Evolutionary conservation across 805 yeast species (phyloP), one percentile per base, ranked within the genome.

Genomic region (Cyberlindnera euphorbiae): DNA sequence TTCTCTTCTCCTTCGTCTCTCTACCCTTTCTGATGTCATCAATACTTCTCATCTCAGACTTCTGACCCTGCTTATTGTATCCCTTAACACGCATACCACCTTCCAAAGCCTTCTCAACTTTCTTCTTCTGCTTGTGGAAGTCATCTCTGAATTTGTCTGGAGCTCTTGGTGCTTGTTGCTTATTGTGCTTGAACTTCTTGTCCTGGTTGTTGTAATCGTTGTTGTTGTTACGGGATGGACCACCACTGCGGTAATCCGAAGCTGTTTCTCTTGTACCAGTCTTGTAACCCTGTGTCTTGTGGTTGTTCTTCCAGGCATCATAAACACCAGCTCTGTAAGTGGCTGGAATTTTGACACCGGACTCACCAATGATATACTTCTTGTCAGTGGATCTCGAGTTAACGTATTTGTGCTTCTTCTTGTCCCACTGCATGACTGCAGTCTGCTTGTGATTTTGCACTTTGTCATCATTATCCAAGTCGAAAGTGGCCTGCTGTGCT

Each of bases 81-180:
- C 93, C 94, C 64, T 81, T 85, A 36, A 87, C 85, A 8, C 59
- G 56, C 21, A 75, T 57, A 32, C 97, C 97, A 32, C 76, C 66
- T 8, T 80, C 95, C 39, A 79, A 53, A 3, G 97, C 97, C 49
- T 75, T 77, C 35, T 75, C 76, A 32, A 85, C 90, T 63, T 83
- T 81, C 66, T 79, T 78, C 75, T 83, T 79, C 58, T 90, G 96
- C 46, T 69, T 69, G 41, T 77, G 72, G 63, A 75, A 93, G 61
- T 93, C 89, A 55, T 89, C 96, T 63, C 97, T 77, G 49, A 67
- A 77, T 62, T 75, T 87, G 54, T 88, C 97, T n/a, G 98, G 96
- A 27, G 80, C 63, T 55, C 78, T 84, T 27, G 99, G 99, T 2
- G 96, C 89, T 42, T 74, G 73, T 31, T 65, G 66, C 53, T 74